A percentile compares a stretch with the other conserved stretches of the same genome.
These are phyloP conservation scores for Petunia axillaris DNA, from an alignment of 257 asterid species.

Conservation along the genomic window DNA sequence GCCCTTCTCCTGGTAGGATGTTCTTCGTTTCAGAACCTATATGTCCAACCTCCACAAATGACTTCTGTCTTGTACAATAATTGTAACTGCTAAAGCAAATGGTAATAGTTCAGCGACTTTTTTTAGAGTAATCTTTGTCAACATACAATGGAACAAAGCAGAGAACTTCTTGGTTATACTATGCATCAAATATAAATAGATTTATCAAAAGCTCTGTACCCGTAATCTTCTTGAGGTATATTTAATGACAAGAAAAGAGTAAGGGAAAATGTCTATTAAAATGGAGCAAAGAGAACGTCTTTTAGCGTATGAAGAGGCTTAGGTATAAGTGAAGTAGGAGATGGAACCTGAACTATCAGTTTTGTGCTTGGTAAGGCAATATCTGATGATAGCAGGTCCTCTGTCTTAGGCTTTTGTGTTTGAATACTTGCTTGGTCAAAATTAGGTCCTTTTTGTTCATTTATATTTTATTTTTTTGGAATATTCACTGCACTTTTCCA, in stretches of 20 bases:
- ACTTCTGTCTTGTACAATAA: neutral
- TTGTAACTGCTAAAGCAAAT: neutral
- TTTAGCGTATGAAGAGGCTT: constrained; percentile 3
- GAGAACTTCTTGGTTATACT: constrained; percentile 4
- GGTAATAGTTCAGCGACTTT: neutral
- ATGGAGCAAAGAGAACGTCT: neutral
- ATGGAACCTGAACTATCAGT: constrained; percentile 20
- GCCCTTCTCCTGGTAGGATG: constrained; percentile 74
- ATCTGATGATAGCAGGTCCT: neutral
- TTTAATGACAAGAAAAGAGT: neutral
- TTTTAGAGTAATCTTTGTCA: neutral
- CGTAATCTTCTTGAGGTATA: neutral
- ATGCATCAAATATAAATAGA: neutral
- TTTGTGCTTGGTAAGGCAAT: neutral
- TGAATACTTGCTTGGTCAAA: neutral
- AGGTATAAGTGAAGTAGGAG: constrained; percentile 17
- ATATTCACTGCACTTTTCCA: neutral
- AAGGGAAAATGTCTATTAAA: neutral
- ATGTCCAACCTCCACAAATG: neutral
- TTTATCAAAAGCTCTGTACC: neutral
- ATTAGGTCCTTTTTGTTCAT: neutral
- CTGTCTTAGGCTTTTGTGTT: neutral
- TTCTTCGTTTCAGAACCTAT: neutral
- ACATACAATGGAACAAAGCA: neutral
- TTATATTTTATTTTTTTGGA: neutral